phyloP scores from a whole-genome alignment of 306 rosid genomes.

The Hippophae rhamnoides region DNA sequence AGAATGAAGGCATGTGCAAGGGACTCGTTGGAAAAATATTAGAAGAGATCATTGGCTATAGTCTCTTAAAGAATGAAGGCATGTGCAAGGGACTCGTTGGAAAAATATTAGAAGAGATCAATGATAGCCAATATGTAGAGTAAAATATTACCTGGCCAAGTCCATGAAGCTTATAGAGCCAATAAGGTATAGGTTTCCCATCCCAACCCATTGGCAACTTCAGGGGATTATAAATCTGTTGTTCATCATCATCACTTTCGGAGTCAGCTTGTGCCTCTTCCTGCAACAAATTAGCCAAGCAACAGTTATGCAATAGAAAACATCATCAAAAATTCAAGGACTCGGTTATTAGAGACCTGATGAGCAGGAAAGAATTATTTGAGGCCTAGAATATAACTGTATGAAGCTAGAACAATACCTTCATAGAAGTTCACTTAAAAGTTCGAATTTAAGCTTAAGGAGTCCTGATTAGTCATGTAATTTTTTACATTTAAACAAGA shows the following conservation, averaged over 20 bases:
- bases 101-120: too few species aligned
- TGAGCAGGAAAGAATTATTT: not conserved
- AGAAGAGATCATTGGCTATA: too few species aligned
- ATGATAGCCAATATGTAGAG: not conserved
- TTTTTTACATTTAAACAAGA: too few species aligned
- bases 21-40: too few species aligned
- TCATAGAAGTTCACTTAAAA: too few species aligned
- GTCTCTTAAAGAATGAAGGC: too few species aligned
- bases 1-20: too few species aligned
- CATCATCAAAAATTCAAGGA: not conserved
- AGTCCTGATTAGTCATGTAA: too few species aligned
- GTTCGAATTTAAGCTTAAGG: too few species aligned
- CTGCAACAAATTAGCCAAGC: conserved; percentile 31
- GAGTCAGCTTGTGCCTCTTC: conserved; percentile 86
- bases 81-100: too few species aligned
- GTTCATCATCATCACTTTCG: conserved; percentile 95
- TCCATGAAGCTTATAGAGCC: conserved; percentile 98
- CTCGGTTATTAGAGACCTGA: not conserved
- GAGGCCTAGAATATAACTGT: too few species aligned
- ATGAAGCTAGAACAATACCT: too few species aligned
- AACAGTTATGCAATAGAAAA: not conserved
- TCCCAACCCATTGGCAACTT: conserved; percentile 99
- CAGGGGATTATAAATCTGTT: conserved; percentile 95
- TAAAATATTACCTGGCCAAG: conserved; percentile 80
- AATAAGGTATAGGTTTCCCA: conserved; percentile 96